phyloP scores from a whole-genome alignment of 2,329 filamentous ascomycete species.

The Fusarium odoratissimum region DNA sequence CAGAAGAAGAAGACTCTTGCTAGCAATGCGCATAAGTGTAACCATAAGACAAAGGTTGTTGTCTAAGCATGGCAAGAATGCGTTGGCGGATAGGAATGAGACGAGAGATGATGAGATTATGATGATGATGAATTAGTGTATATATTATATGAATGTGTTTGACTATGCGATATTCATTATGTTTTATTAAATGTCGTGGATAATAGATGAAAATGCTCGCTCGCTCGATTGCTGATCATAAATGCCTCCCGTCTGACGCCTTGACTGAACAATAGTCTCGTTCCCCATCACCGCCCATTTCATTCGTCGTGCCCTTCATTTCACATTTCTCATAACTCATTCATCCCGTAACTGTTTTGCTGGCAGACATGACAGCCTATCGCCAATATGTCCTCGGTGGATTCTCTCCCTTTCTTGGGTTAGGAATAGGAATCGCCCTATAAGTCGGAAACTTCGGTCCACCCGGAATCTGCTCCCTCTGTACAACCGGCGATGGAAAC shows the following conservation, averaged over 20 bases:
- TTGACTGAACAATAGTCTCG: not conserved
- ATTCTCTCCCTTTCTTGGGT: conserved; percentile 41
- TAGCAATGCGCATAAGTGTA: conserved; percentile 47
- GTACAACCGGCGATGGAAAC: conserved; percentile 31
- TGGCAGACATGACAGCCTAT: not conserved
- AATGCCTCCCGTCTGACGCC: not conserved
- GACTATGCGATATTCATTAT: not conserved
- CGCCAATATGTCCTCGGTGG: conserved; percentile 12
- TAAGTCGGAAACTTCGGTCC: conserved; percentile 51
- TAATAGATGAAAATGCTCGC: conserved; percentile 2
- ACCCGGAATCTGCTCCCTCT: conserved; percentile 47
- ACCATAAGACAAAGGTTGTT: conserved; percentile 40
- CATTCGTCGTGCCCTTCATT: no score
- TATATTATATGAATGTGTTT: conserved; percentile 2
- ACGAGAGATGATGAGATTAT: conserved; percentile 9
- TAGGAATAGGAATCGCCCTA: conserved; percentile 49
- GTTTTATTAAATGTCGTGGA: not conserved
- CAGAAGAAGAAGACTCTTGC: conserved; percentile 40
- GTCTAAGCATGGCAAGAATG: conserved; percentile 12
- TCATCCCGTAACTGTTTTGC: rapidly evolving
- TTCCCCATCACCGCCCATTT: not conserved
- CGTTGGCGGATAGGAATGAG: not conserved
- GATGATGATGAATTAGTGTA: conserved; percentile 14
- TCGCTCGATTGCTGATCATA: conserved; percentile 1
- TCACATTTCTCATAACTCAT: not conserved